Conservation (phyloP, 2,329 filamentous ascomycete species). For the Talaromyces sp. region DNA sequence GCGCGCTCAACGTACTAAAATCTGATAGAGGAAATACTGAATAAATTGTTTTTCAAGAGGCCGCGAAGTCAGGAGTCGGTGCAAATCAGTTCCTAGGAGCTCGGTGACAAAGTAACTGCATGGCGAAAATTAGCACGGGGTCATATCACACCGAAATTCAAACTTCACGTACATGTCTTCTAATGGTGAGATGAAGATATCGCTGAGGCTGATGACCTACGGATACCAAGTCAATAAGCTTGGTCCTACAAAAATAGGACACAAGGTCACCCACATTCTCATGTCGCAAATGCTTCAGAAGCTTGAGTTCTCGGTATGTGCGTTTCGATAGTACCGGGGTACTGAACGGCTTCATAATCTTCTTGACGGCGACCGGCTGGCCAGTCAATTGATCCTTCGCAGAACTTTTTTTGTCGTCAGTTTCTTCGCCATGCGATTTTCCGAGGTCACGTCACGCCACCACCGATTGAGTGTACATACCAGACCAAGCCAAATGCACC, state of each 20-base stretch:
- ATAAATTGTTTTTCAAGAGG: slow-evolving; percentile 99
- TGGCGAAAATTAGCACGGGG: neutral
- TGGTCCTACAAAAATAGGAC: neutral
- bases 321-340: slow-evolving; percentile 97
- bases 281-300: slow-evolving; percentile 90
- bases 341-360: slow-evolving; percentile 99
- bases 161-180: slow-evolving; percentile 81
- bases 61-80: slow-evolving; percentile 88
- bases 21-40: slow-evolving; percentile 99
- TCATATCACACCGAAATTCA: neutral
- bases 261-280: slow-evolving; percentile 69
- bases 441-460: neutral
- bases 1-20: slow-evolving; percentile 64
- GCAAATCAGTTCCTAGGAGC: slow-evolving; percentile 90
- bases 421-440: slow-evolving; percentile 14
- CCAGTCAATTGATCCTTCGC: slow-evolving; percentile 96
- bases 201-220: slow-evolving; percentile 96
- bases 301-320: slow-evolving; percentile 94
- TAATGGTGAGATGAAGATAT: slow-evolving; percentile 98
- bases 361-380: slow-evolving; percentile 97
- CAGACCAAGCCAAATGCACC: slow-evolving; percentile 97
- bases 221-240: neutral
- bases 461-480: slow-evolving; percentile 49
- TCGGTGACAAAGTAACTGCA: slow-evolving; percentile 96
- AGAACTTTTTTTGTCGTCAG: slow-evolving; percentile 55